phyloP scores from a whole-genome alignment of 1,139 yeast genomes.

The Geotrichum reessii region DNA sequence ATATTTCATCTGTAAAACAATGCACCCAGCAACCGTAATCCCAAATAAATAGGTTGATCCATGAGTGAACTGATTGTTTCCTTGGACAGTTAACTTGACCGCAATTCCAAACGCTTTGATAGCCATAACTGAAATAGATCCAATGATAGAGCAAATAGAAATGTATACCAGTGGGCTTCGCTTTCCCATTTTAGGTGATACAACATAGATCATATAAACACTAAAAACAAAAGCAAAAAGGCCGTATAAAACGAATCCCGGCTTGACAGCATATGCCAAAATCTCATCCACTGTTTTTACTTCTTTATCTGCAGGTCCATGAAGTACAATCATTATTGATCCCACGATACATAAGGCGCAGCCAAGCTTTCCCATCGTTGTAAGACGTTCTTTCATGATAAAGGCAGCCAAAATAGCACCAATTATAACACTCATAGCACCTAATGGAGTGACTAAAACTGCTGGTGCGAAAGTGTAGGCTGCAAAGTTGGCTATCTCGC shows the following conservation, averaged over 20 bases:
- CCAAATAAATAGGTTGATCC: slow-evolving; percentile 79
- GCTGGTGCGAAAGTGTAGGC: slow-evolving; percentile 97
- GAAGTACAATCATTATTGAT: slow-evolving; percentile 81
- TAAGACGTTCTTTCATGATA: slow-evolving; percentile 79
- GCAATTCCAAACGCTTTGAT: slow-evolving; percentile 94
- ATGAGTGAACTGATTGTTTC: slow-evolving; percentile 84
- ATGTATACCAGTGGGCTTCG: slow-evolving; percentile 85
- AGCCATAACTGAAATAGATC: slow-evolving; percentile 86
- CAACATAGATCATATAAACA: slow-evolving; percentile 70
- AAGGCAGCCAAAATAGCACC: slow-evolving; percentile 83
- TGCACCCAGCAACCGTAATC: slow-evolving; percentile 71
- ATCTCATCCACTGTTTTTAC: slow-evolving; percentile 86
- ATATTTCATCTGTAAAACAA: slow-evolving; percentile 86
- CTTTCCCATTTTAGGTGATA: slow-evolving; percentile 76
- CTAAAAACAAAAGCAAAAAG: slow-evolving; percentile 59
- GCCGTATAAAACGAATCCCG: slow-evolving; percentile 70
- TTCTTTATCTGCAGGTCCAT: slow-evolving; percentile 91
- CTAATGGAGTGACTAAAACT: slow-evolving; percentile 83
- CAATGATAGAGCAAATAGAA: slow-evolving; percentile 84
- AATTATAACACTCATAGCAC: slow-evolving; percentile 83
- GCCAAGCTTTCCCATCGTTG: slow-evolving; percentile 84
- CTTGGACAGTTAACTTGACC: slow-evolving; percentile 72
- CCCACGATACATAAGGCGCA: slow-evolving; percentile 89
- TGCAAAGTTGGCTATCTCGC: slow-evolving; percentile 89
- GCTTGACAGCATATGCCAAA: slow-evolving; percentile 69